Evolutionary conservation across 2,329 filamentous ascomycete species (phyloP), one percentile per base, ranked within the genome.

Genomic region (Helicocarpus griseus): DNA sequence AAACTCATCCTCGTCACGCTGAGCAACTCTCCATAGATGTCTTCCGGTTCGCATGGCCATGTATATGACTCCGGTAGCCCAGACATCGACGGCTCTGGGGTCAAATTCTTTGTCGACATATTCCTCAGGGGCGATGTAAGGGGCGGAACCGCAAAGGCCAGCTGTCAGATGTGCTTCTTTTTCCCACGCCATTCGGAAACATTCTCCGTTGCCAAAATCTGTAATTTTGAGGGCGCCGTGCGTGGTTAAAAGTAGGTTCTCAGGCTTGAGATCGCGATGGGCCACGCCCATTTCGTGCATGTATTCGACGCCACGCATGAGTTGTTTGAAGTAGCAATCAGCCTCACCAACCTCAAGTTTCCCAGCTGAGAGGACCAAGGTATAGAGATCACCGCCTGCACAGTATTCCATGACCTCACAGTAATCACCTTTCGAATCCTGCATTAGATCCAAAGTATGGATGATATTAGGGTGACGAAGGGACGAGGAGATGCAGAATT

Each of bases 331-430:
- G 69, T 93, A 94, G 72, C 93, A 98, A 68, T 98, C 93, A 54
- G 93, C 91, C 70, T 98, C 93, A 54, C 82, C 77, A 28, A 94
- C 88, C 67, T 72, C 90, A 19, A 98, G 82, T 69, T 95, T 95
- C 53, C 88, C 88, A 35, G 89, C 89, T 5, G 93, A 83, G 28
- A 97, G 81, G 19, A 98, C 86, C 4, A 98, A 78, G 0, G 89
- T 96, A 69, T 97, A 97, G 22, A 98, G 77, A 66, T 98, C 93
- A 53, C 93, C 93, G 54, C 93, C 93, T 35, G 91, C 90, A 67
- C 93, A 98, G 66, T 93, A 98, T 71, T 98, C 93, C 93, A 98
- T 98, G 49, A 98, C 93, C 69, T 98, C 93, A 70, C 93, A 98
- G 69, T 93, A 97, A 65, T 95, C 89, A 54, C 93, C 93, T 72